Conservation (phyloP, 2,329 filamentous ascomycete species). For the Diaporthe longicolla region DNA sequence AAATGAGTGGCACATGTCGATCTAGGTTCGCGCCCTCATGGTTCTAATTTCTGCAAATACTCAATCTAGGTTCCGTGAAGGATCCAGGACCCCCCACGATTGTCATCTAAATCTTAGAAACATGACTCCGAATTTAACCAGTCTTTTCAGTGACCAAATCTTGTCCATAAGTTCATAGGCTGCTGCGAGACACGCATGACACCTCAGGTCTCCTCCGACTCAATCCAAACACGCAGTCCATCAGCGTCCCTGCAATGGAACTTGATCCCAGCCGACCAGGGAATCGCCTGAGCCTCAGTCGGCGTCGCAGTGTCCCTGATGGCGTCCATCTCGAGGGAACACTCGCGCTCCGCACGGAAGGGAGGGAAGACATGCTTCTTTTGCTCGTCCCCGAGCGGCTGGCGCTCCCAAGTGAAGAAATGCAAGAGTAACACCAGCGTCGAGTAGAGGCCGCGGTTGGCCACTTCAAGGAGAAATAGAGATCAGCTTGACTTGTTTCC, state of each 20-base stretch:
- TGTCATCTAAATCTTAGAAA: no score
- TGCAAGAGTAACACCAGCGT: no score
- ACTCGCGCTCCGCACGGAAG: constrained; percentile 6
- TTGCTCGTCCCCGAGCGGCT: no score
- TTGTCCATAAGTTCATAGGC: not conserved
- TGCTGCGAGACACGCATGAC: no score
- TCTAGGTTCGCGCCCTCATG: no score
- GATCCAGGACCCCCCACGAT: no score
- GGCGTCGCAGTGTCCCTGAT: constrained; percentile 5
- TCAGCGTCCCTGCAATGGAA: constrained; percentile 1
- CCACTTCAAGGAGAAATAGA: no score
- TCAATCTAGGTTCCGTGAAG: no score
- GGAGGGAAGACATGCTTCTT: not conserved
- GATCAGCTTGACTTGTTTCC: no score
- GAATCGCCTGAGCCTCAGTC: constrained; percentile 1
- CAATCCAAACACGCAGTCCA: not conserved
- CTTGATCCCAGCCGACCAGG: constrained; percentile 9
- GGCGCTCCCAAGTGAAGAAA: no score
- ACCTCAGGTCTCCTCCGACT: not conserved
- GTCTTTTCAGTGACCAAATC: not conserved
- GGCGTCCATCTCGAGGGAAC: not conserved
- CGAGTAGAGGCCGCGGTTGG: no score
- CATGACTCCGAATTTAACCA: not conserved
- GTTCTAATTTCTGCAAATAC: no score
- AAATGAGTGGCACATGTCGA: not conserved